Evolutionary conservation across 2,329 filamentous ascomycete genomes (phyloP), one percentile per base, ranked within the genome.

Genomic region (Samsoniella hepiali): DNA sequence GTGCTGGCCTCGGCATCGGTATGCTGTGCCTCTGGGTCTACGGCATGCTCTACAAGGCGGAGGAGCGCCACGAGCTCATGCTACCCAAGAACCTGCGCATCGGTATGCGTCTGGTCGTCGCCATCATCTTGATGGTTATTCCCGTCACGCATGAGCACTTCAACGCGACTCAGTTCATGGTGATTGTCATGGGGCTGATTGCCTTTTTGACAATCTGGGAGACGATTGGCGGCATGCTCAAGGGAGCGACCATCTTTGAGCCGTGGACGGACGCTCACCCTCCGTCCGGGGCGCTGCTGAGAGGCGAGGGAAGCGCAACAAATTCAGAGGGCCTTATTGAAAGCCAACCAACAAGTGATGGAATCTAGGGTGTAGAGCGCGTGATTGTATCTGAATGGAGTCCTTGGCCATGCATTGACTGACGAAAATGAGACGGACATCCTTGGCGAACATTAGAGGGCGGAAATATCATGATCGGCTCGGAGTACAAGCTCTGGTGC

Each of bases 131-230:
- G 17, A 67, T 77, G 13, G 60, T 77, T 2, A 64, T 80, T 5
- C 77, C 78, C 0, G 58, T 71, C 66, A 77, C 78, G 0, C 69
- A 73, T 54, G 63, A 68, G 8, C 67, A 70, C n/a, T 68, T 76
- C 8, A 68, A 67, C 31, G 68, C 74, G 1, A 72, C 71, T 42
- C 65, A 72, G 32, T 74, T 80, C 38, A 72, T 81, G 68, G 75
- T 73, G 4, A 72, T 79, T 8, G 70, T 80, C 47, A 80, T 78
- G 77, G 72, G 73, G 1, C 68, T 81, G 17, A 74, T 81, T 60
- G 76, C 75, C 1, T 74, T 78, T 62, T 69, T 78, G 5, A 66
- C 78, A 3, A 66, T 81, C 10, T 81, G 78, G 78, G 79, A 81
- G 69, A 81, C 76, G 27, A 62, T 80, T 7, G 74, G 73, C 1